Evolutionary conservation across 306 rosid species (phyloP), one percentile per base, ranked within the genome.

Genomic region (Dalbergia cochinchinensis): DNA sequence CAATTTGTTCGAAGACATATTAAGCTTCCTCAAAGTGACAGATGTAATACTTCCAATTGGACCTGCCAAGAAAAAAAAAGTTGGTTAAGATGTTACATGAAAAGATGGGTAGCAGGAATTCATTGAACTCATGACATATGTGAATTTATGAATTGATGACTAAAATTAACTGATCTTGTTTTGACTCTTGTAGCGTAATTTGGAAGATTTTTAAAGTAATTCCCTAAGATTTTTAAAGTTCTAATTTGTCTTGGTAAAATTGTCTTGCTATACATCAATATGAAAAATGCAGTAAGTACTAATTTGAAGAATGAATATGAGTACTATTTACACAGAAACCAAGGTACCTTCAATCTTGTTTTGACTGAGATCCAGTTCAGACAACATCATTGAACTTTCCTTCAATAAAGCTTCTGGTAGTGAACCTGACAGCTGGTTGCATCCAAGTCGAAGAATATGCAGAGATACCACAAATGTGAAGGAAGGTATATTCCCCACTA

Each of bases 341-440:
- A 69, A 35, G 26, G 33, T 82, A 92, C 97, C 96, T 91, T 89
- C 86, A 70, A 92, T 91, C 73, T 85, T 73, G 84, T 91, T 92
- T 78, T 80, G 87, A 88, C 96, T 91, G 58, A 91, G 90, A 87
- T 92, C 96, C 71, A 92, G 82, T 81, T 90, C 97, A 3, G 94
- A 86, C 87, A 92, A 85, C 75, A 91, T 75, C 90, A 81, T 83
- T 35, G 97, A 92, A 83, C 90, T 92, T 73, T 91, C 97, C 67
- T 80, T 88, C 85, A 91, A 69, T 64, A 92, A 68, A 71, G 90
- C 86, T 86, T 81, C 89, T 7, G 94, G 97, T 12, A 92, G 77
- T 16, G 89, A 82, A 67, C 96, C 92, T 2, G 90, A 78, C 69
- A 91, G 79, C 71, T 79, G 90, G 86, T 92, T 92, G 86, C 82